Conservation (phyloP, 208 protist genomes). For the Phytomonas francai region DNA sequence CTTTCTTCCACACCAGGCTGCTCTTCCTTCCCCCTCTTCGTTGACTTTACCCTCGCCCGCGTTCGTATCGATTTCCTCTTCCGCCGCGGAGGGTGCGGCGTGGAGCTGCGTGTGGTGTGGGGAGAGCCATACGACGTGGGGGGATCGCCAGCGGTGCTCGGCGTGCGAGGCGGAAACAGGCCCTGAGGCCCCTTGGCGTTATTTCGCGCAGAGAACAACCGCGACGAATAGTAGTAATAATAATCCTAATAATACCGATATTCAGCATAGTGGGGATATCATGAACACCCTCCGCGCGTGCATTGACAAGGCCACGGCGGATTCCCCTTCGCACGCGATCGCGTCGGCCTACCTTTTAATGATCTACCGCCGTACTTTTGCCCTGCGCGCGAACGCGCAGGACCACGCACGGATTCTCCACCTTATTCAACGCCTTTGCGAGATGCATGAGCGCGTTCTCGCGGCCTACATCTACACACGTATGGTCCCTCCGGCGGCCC, state of each 20-base stretch:
- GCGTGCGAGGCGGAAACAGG: conserved; percentile 78
- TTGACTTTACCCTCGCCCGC: not conserved
- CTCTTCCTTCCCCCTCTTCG: conserved; percentile 13
- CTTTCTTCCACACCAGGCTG: conserved; percentile 6
- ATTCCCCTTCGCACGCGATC: conserved; percentile 60
- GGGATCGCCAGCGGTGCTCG: conserved; percentile 51
- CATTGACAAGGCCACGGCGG: conserved; percentile 49
- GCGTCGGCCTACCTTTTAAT: conserved; percentile 72
- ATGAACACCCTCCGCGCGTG: conserved; percentile 64
- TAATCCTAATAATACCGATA: not conserved
- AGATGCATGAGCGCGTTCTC: conserved; percentile 69
- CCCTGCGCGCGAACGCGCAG: conserved; percentile 61
- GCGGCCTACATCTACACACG: conserved; percentile 76
- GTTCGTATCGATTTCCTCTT: not conserved
- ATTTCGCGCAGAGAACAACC: conserved; percentile 47
- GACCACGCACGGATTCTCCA: conserved; percentile 56
- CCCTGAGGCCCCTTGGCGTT: conserved; percentile 59
- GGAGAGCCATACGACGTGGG: conserved; percentile 57
- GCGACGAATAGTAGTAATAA: conserved; percentile 1
- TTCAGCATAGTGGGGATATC: conserved; percentile 24
- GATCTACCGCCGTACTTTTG: conserved; percentile 72
- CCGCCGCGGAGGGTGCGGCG: conserved; percentile 24
- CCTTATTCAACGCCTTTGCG: conserved; percentile 46
- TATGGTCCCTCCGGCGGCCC: conserved; percentile 37
- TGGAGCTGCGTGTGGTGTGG: conserved; percentile 86